A percentile compares a stretch with the other conserved stretches of the same genome.
Conservation (phyloP, 1,284 basidiomycete species). For the Melampsora larici-populina region DNA sequence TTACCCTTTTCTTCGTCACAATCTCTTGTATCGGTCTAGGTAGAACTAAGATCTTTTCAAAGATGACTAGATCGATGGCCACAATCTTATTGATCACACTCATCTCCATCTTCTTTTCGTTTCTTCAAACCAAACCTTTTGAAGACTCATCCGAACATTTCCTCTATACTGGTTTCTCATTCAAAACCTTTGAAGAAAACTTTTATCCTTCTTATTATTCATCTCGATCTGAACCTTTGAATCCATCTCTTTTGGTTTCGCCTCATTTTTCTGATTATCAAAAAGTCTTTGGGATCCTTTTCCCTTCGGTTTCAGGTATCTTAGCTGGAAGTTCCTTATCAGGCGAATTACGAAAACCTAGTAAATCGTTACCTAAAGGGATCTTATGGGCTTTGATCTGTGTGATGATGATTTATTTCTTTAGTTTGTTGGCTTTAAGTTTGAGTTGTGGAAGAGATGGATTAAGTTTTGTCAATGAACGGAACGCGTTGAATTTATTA, state of each 20-base stretch:
- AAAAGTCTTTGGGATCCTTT: constrained; percentile 28
- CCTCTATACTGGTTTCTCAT: constrained; percentile 28
- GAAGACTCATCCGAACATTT: constrained; percentile 2
- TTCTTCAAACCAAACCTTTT: constrained; percentile 18
- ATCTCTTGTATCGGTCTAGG: constrained; percentile 23
- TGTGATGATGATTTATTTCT: constrained; percentile 12
- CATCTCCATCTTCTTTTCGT: constrained; percentile 26
- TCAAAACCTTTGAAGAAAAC: constrained; percentile 17
- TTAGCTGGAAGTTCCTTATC: constrained; percentile 33
- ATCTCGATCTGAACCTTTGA: too few relatives aligned
- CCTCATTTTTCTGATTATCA: constrained; percentile 32
- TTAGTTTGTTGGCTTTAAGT: constrained; percentile 16
- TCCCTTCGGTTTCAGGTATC: constrained; percentile 29
- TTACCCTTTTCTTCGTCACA: constrained; percentile 6
- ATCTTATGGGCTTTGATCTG: constrained; percentile 29
- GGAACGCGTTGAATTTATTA: constrained; percentile 6
- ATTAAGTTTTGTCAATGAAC: neutral
- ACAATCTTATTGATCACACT: constrained; percentile 26
- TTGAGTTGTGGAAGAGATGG: constrained; percentile 26
- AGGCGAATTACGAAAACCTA: constrained; percentile 22
- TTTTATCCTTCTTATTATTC: constrained; percentile 23
- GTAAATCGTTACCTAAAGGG: constrained; percentile 26
- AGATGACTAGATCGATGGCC: constrained; percentile 17
- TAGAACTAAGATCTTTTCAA: constrained; percentile 16
- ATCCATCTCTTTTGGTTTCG: neutral